These are phyloP conservation scores for Taphrina wiesneri DNA, from an alignment of 1,139 yeast genomes.

Conservation along the genomic window DNA sequence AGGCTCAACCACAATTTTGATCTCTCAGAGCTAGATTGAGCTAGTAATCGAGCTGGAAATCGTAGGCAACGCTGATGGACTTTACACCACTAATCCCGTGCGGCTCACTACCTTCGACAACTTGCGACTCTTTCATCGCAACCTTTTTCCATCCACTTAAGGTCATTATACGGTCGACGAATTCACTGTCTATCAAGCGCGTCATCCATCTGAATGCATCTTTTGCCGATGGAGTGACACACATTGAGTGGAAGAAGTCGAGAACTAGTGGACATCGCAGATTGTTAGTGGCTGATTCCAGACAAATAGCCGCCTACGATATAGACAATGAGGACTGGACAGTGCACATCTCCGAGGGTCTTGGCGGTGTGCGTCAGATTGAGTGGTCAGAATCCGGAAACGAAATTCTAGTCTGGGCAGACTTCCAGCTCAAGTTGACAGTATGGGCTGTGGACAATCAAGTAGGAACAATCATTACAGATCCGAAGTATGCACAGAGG, in stretches of 20 bases:
- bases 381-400: conserved; percentile 39
- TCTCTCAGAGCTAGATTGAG: too few relatives aligned
- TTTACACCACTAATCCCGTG: conserved; percentile 27
- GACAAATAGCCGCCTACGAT: conserved; percentile 37
- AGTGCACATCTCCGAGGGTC: conserved; percentile 35
- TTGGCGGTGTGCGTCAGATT: conserved; percentile 36
- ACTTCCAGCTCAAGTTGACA: conserved; percentile 37
- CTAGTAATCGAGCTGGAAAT: not conserved
- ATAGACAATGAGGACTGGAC: conserved; percentile 33
- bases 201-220: conserved; percentile 29
- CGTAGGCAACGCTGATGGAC: conserved; percentile 4
- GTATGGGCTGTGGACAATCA: conserved; percentile 31
- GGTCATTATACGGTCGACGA: conserved; percentile 33
- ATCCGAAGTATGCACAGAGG: conserved; percentile 11
- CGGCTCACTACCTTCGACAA: conserved; percentile 6
- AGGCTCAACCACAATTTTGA: too few relatives aligned
- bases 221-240: conserved; percentile 7
- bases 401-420: conserved; percentile 39
- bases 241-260: conserved; percentile 21
- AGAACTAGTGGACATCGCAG: conserved; percentile 33
- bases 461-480: conserved; percentile 15
- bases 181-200: conserved; percentile 33
- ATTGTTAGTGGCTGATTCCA: conserved; percentile 37
- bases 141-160: conserved; percentile 15
- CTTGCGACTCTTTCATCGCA: conserved; percentile 27